Base-by-base conservation (phyloP, 2,329 filamentous ascomycete species). In the Whalleya microplaca region DNA sequence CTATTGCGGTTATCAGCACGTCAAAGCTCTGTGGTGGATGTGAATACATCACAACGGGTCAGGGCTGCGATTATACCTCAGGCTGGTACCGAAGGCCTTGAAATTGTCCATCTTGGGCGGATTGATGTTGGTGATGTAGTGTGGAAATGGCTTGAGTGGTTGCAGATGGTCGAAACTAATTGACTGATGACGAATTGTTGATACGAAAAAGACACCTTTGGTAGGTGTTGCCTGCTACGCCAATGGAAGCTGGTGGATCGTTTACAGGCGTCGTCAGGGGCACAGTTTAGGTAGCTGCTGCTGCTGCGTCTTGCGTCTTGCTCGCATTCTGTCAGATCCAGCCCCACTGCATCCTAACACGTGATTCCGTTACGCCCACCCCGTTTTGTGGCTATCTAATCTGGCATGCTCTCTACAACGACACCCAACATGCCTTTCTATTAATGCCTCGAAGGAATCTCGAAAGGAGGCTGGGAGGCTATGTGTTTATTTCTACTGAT, bases 81-180 rank as follows among this genome's bases (percentile, higher is more conserved):
- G 71, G 71, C 76, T 80, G 70, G 81, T 84, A 69, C 82, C 78
- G 55, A 85, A 75, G 65, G 77, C 82, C 71, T 83, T 84, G 76
- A 85, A 85, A 62, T 74, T 75, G 67, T 85, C 82, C 82, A 84
- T 85, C 19, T 40, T 51, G 56, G 23, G 51, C 52, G 40, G 41
- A 52, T 58, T 41, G 8, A 18, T 20, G 43, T 27, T 45, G 43
- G 3, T 45, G 43, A 5, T 27, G 43, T 45, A 2, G 19, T 20
- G 20, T 50, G 23, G 20, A 37, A 16, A 37, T 37, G 32, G 10
- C 10, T 37, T 16, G 32, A 12, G 32, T 12, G 32, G 32, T 5
- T 37, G 32, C 14, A 37, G 32, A 37, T 5, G 14, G 3, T 37
- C 32, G 32, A 37, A 16, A 37, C 32, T 7, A 37, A 29, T 29